Percentiles rank a stretch among this genome's conserved stretches.
These are phyloP conservation scores for Scopulariopsis brevicaulis DNA, from an alignment of 2,329 filamentous ascomycete genomes.

Conservation along the genomic window DNA sequence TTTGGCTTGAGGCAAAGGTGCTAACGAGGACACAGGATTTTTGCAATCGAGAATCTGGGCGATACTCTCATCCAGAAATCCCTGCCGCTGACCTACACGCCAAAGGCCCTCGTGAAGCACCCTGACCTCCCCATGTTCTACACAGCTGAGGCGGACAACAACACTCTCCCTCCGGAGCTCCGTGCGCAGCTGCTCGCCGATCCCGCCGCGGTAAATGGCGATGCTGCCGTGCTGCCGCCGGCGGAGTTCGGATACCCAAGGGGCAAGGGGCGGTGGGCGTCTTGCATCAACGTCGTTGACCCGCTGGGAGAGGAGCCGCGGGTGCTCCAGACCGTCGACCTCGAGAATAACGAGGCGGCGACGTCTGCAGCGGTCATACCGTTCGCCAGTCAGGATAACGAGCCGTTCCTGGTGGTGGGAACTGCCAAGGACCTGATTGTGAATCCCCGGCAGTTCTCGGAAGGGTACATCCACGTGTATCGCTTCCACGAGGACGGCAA, in stretches of 20 bases:
- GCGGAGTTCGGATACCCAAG: constrained; percentile 84
- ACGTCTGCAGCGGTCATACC: constrained; percentile 75
- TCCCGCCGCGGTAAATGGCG: constrained; percentile 58
- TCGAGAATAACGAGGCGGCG: constrained; percentile 84
- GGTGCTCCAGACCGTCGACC: constrained; percentile 66
- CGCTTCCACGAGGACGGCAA: constrained; percentile 79
- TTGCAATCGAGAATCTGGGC: constrained; percentile 76
- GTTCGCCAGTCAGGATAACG: constrained; percentile 80
- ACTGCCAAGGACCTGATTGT: constrained; percentile 84
- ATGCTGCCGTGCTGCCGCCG: constrained; percentile 48
- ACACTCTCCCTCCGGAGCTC: constrained; percentile 73
- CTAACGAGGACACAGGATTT: constrained; percentile 48
- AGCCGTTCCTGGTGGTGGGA: constrained; percentile 86
- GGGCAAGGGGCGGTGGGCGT: constrained; percentile 82
- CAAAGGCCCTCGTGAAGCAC: constrained; percentile 76
- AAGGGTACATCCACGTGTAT: constrained; percentile 87
- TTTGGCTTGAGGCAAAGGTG: background rate
- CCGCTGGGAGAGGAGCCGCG: constrained; percentile 58
- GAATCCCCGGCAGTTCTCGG: constrained; percentile 61
- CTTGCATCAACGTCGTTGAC: constrained; percentile 87
- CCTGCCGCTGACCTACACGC: constrained; percentile 81
- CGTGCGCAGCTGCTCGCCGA: constrained; percentile 65
- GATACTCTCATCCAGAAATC: constrained; percentile 81
- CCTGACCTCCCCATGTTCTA: constrained; percentile 86
- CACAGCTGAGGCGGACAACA: constrained; percentile 87